Evolutionary conservation across 441 rosid species (phyloP).

Genomic region (Flueggea neowawraea): DNA sequence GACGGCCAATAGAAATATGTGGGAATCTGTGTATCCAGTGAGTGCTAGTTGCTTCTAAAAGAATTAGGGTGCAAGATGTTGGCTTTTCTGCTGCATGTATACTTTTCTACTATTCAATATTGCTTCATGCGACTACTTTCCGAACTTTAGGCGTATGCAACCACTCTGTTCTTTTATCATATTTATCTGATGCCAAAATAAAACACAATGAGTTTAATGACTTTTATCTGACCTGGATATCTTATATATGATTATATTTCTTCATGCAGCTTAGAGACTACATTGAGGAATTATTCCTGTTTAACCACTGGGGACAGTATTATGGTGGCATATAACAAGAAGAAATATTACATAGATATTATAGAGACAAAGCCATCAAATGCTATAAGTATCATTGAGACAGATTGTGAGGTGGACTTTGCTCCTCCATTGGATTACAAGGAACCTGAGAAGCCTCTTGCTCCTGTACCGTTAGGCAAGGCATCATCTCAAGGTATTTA

Average conservation of each 20-base stretch:
- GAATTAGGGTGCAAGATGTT: too few species aligned
- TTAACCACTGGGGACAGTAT: constrained; percentile 96
- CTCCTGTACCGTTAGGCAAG: constrained; percentile 41
- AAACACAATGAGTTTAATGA: too few species aligned
- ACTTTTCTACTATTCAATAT: too few species aligned
- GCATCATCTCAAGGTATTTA: constrained; percentile 52
- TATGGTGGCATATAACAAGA: constrained; percentile 96
- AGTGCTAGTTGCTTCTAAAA: too few species aligned
- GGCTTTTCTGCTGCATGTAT: too few species aligned
- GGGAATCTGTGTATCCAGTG: too few species aligned
- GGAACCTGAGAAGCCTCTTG: constrained; percentile 74
- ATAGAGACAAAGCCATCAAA: constrained; percentile 86
- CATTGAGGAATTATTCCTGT: constrained; percentile 93
- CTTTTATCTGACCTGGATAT: background rate
- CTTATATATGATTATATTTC: background rate
- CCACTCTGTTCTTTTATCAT: too few species aligned
- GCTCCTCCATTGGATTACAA: constrained; percentile 97
- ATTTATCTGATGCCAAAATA: too few species aligned
- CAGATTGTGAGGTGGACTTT: constrained; percentile 99
- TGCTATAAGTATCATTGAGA: constrained; percentile 93
- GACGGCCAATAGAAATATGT: too few species aligned
- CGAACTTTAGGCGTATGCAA: too few species aligned
- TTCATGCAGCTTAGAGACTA: constrained; percentile 78
- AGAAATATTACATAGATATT: constrained; percentile 90
- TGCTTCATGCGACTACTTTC: too few species aligned